Evolutionary conservation across 2,329 filamentous ascomycete species (phyloP), one percentile per base, ranked within the genome.

Genomic region (Aspergillus novoparasiticus): DNA sequence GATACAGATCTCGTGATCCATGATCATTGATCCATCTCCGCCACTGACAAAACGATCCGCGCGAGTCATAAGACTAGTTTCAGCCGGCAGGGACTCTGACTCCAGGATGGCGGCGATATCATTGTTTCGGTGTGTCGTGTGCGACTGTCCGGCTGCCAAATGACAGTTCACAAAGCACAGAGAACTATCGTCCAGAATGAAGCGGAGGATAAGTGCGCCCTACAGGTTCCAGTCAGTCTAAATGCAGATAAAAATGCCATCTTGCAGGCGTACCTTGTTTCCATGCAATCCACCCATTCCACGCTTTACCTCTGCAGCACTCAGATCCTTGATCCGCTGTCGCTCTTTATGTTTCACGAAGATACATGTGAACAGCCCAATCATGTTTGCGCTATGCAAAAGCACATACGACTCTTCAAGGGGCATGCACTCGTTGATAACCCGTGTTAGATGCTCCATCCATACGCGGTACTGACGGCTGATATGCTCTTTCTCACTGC

Each of bases 81-180:
- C 91, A 0, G 84, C 78, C 0, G 92, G 90, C n/a, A 99, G 83
- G 6, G 91, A 83, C 23, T 86, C 84, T 3, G 89, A 85, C 75
- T 98, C 94, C 32, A 99, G 86, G 63, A 99, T 98, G 4, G 89
- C 90, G 0, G 93, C 91, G 30, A 97, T 88, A 72, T 99, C 95
- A 71, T 93, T 95, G 79, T 99, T 96, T 8, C 95, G 92, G 71
- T 94, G 89, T 62, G 91, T 91, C 0, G 94, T 96, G 64, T 96
- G 92, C 0, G 90, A 89, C 77, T 99, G 95, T 0, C 95, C 95
- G 0, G 95, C 95, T 21, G 95, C 95, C 63, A 99, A 82, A 86
- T 99, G 95, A 76, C 95, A 99, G 75, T 99, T 99, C 80, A 98
- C 87, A 78, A 99, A 94, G 80, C 95, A 99, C 41, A 99, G 79